phyloP scores from a whole-genome alignment of 352 stramenopile genomes.

The Stephanocyclus meneghinianus region DNA sequence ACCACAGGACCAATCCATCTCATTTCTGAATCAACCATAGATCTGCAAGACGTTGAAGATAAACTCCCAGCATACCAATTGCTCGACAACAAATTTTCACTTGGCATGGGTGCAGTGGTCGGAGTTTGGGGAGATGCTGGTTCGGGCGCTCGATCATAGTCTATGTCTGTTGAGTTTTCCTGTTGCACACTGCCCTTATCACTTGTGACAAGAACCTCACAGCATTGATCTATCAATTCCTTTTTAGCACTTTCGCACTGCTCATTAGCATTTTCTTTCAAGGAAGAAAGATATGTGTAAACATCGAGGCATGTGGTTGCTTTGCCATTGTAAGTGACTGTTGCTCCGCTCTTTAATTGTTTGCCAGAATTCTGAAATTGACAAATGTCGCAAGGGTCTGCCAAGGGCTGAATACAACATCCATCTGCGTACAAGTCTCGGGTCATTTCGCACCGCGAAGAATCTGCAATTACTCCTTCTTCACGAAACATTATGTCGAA shows the following conservation, averaged over 20 bases:
- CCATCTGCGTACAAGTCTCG: slow-evolving; percentile 32
- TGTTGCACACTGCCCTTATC: neutral
- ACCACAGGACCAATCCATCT: neutral
- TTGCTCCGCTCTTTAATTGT: slow-evolving; percentile 19
- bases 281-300: slow-evolving; percentile 33
- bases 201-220: slow-evolving; percentile 12
- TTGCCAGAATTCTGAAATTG: slow-evolving; percentile 18
- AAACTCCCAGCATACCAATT: slow-evolving; percentile 32
- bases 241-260: slow-evolving; percentile 30
- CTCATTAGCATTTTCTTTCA: slow-evolving; percentile 36
- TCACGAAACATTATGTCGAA: slow-evolving; percentile 47
- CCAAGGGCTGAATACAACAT: slow-evolving; percentile 44
- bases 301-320: slow-evolving; percentile 33
- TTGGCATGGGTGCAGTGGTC: neutral
- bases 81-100: neutral
- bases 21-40: neutral
- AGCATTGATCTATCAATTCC: slow-evolving; percentile 39
- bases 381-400: slow-evolving; percentile 48
- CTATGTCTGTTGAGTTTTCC: neutral
- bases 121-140: neutral
- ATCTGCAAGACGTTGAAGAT: neutral
- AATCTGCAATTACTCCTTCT: slow-evolving; percentile 23
- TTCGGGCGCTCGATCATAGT: neutral
- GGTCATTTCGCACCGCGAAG: slow-evolving; percentile 36
- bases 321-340: slow-evolving; percentile 32